Evolutionary conservation across 495 filamentous ascomycete genomes (phyloP), one percentile per base, ranked within the genome.

Genomic region (Penicillium ochrochloron): DNA sequence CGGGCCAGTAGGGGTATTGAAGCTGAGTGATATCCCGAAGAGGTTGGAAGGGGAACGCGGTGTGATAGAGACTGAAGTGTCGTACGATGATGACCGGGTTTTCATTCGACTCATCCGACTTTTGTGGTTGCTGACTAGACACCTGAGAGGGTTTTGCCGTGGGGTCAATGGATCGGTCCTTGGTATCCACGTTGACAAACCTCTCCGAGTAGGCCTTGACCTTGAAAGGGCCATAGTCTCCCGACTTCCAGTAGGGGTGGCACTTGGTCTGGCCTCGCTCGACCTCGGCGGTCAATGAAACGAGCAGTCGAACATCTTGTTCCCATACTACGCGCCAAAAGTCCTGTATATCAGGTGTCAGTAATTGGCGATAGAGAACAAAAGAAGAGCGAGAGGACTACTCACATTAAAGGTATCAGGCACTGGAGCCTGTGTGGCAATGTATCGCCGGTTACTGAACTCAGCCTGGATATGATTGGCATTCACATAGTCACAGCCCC

Each of bases 301-400:
- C 94, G 59, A 99, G 86, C 33, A 98, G 91, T 58, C 93, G 88
- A 27, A 96, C 88, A 72, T 97, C 93, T 78, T 98, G 90, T 71
- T 98, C 94, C 95, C 95, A 99, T 50, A 97, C 84, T 23, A 97
- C 89, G 51, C 92, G 93, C 95, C 95, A 99, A 71, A 99, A 99
- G 77, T 99, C 95, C 94, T 97, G 83, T 68, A 61, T 25, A 37
- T 17, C 27, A 5, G 9, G 11, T 35, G n/a, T 31, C 33, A 39
- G 64, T 42, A 27, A 56, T 23, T 52, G 11, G 54, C 15, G n/a
- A 4, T 17, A 17, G n/a, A 11, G 1, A 0, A 3, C 2, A 23
- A 50, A 52, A 23, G 14, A n/a, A 44, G 31, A 23, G 5, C 21
- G 11, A 42, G 1, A 23, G 2, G 15, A 29, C 17, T 35, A 85